Percentiles rank a stretch among this genome's conserved stretches.
These are phyloP conservation scores for Grosmannia serpens DNA, from an alignment of 2,329 filamentous ascomycete species.

Conservation along the genomic window DNA sequence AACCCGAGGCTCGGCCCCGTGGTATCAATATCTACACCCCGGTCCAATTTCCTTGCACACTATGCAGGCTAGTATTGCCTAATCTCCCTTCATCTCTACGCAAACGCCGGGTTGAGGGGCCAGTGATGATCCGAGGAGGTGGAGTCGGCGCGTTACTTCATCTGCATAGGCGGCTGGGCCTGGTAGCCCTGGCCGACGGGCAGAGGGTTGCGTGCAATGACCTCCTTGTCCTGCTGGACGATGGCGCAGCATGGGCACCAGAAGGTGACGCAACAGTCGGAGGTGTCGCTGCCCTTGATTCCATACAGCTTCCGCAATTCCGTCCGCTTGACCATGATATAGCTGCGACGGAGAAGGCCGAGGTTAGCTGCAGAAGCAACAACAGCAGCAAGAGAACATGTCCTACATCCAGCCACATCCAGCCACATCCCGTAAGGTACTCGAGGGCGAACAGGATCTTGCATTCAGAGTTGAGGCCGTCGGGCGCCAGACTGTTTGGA, in stretches of 20 bases:
- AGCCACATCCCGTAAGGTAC: conserved; percentile 29
- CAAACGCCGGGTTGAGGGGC: no score
- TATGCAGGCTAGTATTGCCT: no score
- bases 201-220: conserved; percentile 18
- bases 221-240: conserved; percentile 48
- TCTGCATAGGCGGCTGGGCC: conserved; percentile 19
- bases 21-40: no score
- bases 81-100: no score
- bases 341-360: conserved; percentile 16
- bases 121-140: no score
- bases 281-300: conserved; percentile 35
- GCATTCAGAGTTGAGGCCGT: conserved; percentile 30
- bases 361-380: background rate
- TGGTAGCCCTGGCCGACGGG: conserved; percentile 20
- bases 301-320: conserved; percentile 41
- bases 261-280: conserved; percentile 40
- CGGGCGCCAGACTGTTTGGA: conserved; percentile 27
- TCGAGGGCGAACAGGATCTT: conserved; percentile 26
- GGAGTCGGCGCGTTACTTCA: conserved; percentile 6
- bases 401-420: conserved; percentile 22
- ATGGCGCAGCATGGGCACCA: conserved; percentile 46
- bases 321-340: conserved; percentile 39
- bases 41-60: no score
- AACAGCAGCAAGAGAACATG: background rate
- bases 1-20: no score